Percentiles rank a stretch among this genome's conserved stretches.
Conservation (phyloP, 2,329 filamentous ascomycete genomes). For the Stagonosporopsis chrysanthemi region DNA sequence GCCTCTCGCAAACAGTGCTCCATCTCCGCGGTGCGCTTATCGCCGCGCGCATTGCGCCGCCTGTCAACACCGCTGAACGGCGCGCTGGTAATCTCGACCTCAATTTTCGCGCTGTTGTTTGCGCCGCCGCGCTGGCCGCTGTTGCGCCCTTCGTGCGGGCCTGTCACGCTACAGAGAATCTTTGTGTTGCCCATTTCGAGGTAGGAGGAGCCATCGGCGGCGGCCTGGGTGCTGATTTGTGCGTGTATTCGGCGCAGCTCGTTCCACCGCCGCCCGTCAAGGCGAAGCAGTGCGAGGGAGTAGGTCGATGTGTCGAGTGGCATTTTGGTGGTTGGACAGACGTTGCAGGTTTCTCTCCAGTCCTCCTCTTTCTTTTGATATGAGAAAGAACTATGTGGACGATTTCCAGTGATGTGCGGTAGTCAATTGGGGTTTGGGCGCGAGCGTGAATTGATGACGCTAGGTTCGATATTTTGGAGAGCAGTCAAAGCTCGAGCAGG, state of each 20-base stretch:
- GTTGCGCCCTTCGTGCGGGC: conserved; percentile 75
- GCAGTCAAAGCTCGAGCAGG: conserved; percentile 25
- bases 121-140: conserved; percentile 56
- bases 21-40: conserved; percentile 80
- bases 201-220: conserved; percentile 91
- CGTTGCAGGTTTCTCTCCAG: neutral
- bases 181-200: conserved; percentile 98
- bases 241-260: conserved; percentile 88
- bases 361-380: neutral
- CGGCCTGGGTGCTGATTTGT: conserved; percentile 89
- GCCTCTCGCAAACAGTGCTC: conserved; percentile 79
- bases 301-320: conserved; percentile 95
- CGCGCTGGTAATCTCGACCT: conserved; percentile 83
- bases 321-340: conserved; percentile 62
- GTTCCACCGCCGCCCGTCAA: conserved; percentile 89
- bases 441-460: conserved; percentile 10
- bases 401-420: neutral
- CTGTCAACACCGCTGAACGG: conserved; percentile 89
- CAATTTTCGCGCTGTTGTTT: conserved; percentile 69
- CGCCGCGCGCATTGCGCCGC: conserved; percentile 62
- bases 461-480: conserved; percentile 19
- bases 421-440: neutral
- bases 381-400: neutral
- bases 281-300: conserved; percentile 74
- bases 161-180: conserved; percentile 89